phyloP scores from a whole-genome alignment of 345 rosid genomes.

The Excoecaria agallocha region DNA sequence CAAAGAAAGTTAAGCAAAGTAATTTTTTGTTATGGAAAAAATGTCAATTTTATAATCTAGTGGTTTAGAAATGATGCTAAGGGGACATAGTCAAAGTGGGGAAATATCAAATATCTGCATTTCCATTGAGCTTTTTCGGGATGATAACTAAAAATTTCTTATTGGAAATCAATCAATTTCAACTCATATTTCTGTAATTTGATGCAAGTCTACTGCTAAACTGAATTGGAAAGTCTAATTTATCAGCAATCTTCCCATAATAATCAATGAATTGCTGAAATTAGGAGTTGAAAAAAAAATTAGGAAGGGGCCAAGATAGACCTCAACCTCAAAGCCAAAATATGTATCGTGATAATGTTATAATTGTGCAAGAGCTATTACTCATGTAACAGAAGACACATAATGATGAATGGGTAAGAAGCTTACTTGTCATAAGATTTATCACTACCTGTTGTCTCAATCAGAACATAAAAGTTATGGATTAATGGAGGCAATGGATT shows the following conservation, averaged over 20 bases:
- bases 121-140: background rate
- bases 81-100: background rate
- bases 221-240: background rate
- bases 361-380: background rate
- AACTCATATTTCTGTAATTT: background rate
- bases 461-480: conserved; percentile 80
- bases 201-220: background rate
- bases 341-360: background rate
- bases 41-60: background rate
- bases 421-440: conserved; percentile 66
- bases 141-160: background rate
- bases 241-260: background rate
- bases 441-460: conserved; percentile 83
- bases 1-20: background rate
- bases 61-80: background rate
- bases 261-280: background rate
- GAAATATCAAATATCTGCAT: background rate
- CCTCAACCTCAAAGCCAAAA: background rate
- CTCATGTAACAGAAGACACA: background rate
- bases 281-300: background rate
- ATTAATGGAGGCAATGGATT: conserved; percentile 68
- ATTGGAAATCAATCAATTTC: background rate
- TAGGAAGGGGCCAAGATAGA: background rate
- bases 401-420: conserved; percentile 2
- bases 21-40: background rate